Evolutionary conservation across 2,329 filamentous ascomycete genomes (phyloP), one percentile per base, ranked within the genome.

Genomic region (Botrytis medusae): DNA sequence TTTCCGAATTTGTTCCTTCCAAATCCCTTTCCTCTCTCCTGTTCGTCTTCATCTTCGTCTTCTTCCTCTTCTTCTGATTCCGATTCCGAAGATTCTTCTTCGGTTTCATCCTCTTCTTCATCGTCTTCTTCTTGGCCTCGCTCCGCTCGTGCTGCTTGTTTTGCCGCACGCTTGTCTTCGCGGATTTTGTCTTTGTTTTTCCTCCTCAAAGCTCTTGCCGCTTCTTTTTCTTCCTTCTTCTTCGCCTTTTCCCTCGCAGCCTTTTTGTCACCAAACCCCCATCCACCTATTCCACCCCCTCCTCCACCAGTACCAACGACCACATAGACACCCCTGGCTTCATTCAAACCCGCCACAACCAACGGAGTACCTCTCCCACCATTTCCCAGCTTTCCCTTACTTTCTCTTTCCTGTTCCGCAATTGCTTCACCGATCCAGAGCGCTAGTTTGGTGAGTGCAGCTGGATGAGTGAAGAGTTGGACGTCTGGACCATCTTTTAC

Each of bases 401-500:
- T 82, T 75, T 96, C 93, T 69, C 91, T 90, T 82, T 98, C 96
- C 79, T 97, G 92, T 77, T 98, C 95, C 1, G 92, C 89, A 62
- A 98, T 91, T 0, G 96, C 96, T 83, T 98, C 95, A 63, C 92
- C 93, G 60, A 99, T 89, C 96, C 96, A 99, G 4, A 97, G 86
- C 0, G 95, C 95, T 22, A 99, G 87, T 82, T 98, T 98, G 2
- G 95, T 97, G 37, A 99, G 85, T 2, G 96, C 96, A 9, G 95
- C 93, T 0, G 96, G 95, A 79, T 98, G 95, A 0, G 92, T 94
- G 83, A 99, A 99, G 18, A 98, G 87, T n/a, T 88, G 84, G 0
- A 97, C 92, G 78, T 98, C 96, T 0, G 95, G 94, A 0, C 95
- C 94, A 79, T 98, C 96, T 81, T 97, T 97, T 78, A 99, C 94